Evolutionary conservation across 306 rosid species (phyloP), one percentile per base, ranked within the genome.

Genomic region (Quercus gilva): DNA sequence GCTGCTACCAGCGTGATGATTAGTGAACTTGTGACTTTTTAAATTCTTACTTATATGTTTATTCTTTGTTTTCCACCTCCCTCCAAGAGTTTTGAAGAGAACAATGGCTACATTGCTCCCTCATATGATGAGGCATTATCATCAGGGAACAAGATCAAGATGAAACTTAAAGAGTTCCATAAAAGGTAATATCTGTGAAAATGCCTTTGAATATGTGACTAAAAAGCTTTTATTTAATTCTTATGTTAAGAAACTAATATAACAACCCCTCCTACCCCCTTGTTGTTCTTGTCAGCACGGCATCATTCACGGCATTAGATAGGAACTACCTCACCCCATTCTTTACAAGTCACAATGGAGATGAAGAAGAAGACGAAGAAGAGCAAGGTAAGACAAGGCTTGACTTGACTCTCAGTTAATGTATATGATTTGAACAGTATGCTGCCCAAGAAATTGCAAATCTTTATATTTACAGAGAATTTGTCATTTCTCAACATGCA

Each of bases 301-400:
- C 88, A 4, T 91, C 98, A 37, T 95, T 95, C 83, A 88, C 98
- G 1, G 97, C 96, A 33, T 76, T 95, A 69, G 97, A 95, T 90
- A 91, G 87, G 80, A 95, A 95, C 83, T 95, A 88, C 80, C 96
- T 95, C 49, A 95, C 99, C 74, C 98, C 99, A 67, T 95, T 95
- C 91, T 95, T 95, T 84, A 95, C 97, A 41, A 91, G 92, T 87
- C 92, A 94, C 73, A 95, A 83, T 84, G 99, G 97, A 82, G 96
- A 95, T 67, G 53, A 49, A 0, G 97, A 91, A 5, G 97, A 91
- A 8, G 45, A 41, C 8, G 97, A 84, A 71, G 87, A 84, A 19
- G 94, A 78, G 71, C 52, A 85, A 70, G 89, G 99, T 91, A 88
- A 91, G 87, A 81, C 65, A 84, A 80, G 53, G 70, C 71, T 80